Conservation (phyloP, 805 yeast species). For the Barnettozyma salicaria region DNA sequence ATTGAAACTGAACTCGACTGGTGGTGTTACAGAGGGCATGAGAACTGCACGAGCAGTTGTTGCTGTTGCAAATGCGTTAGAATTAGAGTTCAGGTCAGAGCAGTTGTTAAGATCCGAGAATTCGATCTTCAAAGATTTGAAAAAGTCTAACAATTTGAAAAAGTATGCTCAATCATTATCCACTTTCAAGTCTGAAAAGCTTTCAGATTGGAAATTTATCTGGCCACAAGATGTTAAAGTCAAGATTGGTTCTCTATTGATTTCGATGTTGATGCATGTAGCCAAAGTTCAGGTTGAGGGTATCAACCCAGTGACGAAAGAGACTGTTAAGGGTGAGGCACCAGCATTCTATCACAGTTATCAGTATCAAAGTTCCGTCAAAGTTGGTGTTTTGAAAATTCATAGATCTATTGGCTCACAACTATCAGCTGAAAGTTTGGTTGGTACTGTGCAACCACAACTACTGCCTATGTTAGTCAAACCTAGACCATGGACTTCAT, state of each 20-base stretch:
- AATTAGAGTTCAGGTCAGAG: constrained; percentile 75
- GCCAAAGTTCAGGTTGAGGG: constrained; percentile 80
- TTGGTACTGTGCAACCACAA: constrained; percentile 75
- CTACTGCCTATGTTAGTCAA: constrained; percentile 84
- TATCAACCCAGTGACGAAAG: constrained; percentile 71
- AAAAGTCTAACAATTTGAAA: constrained; percentile 28
- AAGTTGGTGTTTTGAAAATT: constrained; percentile 72
- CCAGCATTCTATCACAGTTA: constrained; percentile 91
- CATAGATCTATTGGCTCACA: constrained; percentile 64
- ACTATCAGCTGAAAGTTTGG: constrained; percentile 58
- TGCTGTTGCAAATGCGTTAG: constrained; percentile 78
- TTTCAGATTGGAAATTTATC: constrained; percentile 32
- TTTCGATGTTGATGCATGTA: constrained; percentile 69
- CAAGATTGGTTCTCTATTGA: constrained; percentile 74
- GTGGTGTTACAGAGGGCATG: constrained; percentile 76
- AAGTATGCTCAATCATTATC: constrained; percentile 23
- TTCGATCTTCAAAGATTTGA: constrained; percentile 47
- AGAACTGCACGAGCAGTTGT: constrained; percentile 77
- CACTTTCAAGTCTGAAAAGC: constrained; percentile 31
- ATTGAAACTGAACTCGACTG: constrained; percentile 64
- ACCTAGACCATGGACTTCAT: constrained; percentile 84
- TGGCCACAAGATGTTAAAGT: constrained; percentile 60
- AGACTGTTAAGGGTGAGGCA: constrained; percentile 60
- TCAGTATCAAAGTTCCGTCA: constrained; percentile 72
- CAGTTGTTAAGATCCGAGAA: constrained; percentile 52